phyloP scores from a whole-genome alignment of 2,329 filamentous ascomycete species.

The Cladophialophora bantiana region DNA sequence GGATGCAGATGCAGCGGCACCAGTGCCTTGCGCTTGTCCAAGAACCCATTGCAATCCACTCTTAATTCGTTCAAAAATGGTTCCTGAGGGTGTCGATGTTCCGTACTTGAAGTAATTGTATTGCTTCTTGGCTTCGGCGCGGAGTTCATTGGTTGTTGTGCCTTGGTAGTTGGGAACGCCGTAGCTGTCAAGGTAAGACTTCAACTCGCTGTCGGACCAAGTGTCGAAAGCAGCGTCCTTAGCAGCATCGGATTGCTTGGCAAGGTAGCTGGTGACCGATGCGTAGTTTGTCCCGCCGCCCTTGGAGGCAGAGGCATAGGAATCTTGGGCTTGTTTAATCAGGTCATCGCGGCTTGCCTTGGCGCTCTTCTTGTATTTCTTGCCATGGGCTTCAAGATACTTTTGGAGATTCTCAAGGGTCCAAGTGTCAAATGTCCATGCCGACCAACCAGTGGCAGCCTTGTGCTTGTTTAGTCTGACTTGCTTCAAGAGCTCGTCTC shows the following conservation, averaged over 20 bases:
- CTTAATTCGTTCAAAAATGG: conserved; percentile 69
- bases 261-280: conserved; percentile 74
- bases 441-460: conserved; percentile 70
- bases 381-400: conserved; percentile 57
- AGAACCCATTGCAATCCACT: conserved; percentile 56
- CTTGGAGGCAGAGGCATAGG: conserved; percentile 57
- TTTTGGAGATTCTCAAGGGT: conserved; percentile 72
- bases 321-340: conserved; percentile 61
- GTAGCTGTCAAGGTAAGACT: conserved; percentile 80
- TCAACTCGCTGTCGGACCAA: conserved; percentile 75
- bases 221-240: conserved; percentile 73
- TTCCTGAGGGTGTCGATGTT: conserved; percentile 69
- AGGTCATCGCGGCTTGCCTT: conserved; percentile 76
- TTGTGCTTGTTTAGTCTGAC: conserved; percentile 78
- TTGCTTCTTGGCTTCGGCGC: conserved; percentile 74
- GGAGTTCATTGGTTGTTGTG: conserved; percentile 71
- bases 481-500: conserved; percentile 74
- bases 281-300: conserved; percentile 58
- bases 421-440: conserved; percentile 82
- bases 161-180: conserved; percentile 74
- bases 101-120: conserved; percentile 80
- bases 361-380: conserved; percentile 66
- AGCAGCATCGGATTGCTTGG: conserved; percentile 68
- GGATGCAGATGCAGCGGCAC: conserved; percentile 52
- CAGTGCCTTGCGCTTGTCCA: conserved; percentile 47